phyloP scores from a whole-genome alignment of 129 eudicot genomes.

The Saussurea involucrata region DNA sequence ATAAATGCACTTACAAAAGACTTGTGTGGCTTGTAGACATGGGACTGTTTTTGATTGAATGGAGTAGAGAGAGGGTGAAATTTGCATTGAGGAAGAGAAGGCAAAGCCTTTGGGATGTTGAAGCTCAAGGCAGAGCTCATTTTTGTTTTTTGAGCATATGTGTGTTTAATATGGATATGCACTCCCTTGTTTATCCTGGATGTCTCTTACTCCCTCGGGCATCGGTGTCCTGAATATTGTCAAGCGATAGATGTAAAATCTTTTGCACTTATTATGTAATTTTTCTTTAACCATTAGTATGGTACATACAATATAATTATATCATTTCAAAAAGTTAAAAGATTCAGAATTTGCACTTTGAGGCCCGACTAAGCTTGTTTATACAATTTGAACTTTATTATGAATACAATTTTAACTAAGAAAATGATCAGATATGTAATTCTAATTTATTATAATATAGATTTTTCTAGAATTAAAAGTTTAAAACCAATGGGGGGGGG shows the following conservation, averaged over 20 bases:
- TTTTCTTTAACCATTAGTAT: not conserved
- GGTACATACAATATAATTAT: not conserved
- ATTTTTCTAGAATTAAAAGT: not conserved
- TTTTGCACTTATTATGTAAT: too few species aligned
- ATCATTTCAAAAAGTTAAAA: too few species aligned
- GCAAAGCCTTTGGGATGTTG: constrained; percentile 71
- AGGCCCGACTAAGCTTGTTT: too few species aligned
- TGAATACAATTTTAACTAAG: too few species aligned
- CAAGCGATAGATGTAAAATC: too few species aligned
- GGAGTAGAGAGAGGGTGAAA: constrained; percentile 31
- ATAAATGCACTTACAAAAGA: constrained; percentile 9
- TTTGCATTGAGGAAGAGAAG: constrained; percentile 47
- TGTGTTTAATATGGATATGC: constrained; percentile 15
- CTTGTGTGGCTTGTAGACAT: constrained; percentile 25
- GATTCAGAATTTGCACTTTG: too few species aligned
- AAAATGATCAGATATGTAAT: not conserved
- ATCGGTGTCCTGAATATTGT: too few species aligned
- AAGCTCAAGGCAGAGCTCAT: constrained; percentile 69
- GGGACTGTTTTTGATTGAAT: constrained; percentile 33
- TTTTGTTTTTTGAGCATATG: constrained; percentile 30
- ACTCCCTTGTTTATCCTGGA: constrained; percentile 29
- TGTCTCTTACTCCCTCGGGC: not conserved
- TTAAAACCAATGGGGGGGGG: not conserved
- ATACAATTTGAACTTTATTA: too few species aligned
- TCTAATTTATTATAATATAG: not conserved